Base-by-base conservation (phyloP, 345 rosid genomes). In the Cardamine resedifolia region DNA sequence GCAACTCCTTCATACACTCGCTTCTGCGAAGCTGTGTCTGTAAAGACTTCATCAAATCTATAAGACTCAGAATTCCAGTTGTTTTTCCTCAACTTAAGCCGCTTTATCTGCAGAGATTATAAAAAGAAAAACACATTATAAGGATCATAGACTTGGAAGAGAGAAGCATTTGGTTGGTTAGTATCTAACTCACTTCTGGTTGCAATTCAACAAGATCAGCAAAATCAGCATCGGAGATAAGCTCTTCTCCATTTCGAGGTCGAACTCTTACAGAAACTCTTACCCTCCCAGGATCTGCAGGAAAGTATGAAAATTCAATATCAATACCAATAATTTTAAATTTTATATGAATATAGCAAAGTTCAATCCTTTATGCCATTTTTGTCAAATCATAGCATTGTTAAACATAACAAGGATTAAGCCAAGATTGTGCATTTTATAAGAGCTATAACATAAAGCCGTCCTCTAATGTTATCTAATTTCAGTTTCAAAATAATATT, bases 1-100 rank as follows among this genome's bases (percentile, higher is more conserved):
- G 96, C 96, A 14, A 90, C 98, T 18, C 73, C 95, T 79, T 94
- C 96, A 74, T 90, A 90, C 11, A 94, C 96, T 41, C 97, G 95
- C 73, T 85, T 94, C 71, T 94, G 97, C 20, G 97, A 90, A 80
- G 96, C 91, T 62, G 86, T 79, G 38, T 90, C 96, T 3, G 90
- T 73, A 49, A 90, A 87, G 43, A 90, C 85, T 76, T 90, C 95
- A 30, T 90, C 98, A 33, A 94, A 94, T 83, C 66, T 83, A 66
- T 89, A 94, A 2, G 96, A 85, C 76, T 90, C 98, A 66, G 92
- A 83, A 52, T 72, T 89, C 98, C 97, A 94, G 75, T 89, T 90
- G 84, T 90, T 89, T 79, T 91, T 90, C 39, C 84, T 85, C 83
- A 94, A 74, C 80, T 86, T 94, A 51, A 94, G 82, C 80, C 91